These are phyloP conservation scores for Neoascochyta sp. DNA, from an alignment of 2,329 filamentous ascomycete genomes.

Conservation along the genomic window DNA sequence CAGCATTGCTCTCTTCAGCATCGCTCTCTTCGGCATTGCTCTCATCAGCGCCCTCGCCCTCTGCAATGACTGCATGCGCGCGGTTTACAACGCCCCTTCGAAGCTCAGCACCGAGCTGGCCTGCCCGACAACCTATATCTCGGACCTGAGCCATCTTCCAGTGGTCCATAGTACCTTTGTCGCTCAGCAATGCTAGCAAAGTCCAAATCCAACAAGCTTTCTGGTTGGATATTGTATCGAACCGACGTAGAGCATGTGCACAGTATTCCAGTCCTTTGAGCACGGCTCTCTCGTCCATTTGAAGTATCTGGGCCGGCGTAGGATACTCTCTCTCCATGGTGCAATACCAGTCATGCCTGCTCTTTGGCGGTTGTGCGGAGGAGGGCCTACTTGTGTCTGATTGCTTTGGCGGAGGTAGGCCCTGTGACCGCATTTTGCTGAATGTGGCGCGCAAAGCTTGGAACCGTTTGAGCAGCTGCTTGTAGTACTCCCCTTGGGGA, in stretches of 20 bases:
- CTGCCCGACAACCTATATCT: slow-evolving; percentile 74
- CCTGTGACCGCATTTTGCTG: slow-evolving; percentile 51
- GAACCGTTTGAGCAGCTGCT: slow-evolving; percentile 63
- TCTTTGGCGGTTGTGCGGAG: slow-evolving; percentile 25
- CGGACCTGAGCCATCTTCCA: slow-evolving; percentile 72
- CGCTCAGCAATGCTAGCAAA: slow-evolving; percentile 69
- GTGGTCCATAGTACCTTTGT: slow-evolving; percentile 69
- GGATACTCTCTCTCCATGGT: slow-evolving; percentile 38
- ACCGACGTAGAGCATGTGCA: slow-evolving; percentile 58
- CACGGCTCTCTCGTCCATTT: slow-evolving; percentile 61
- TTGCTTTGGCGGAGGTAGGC: too few species aligned
- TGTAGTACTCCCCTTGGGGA: slow-evolving; percentile 65
- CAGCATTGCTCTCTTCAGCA: slow-evolving; percentile 1
- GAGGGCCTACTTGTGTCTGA: too few species aligned
- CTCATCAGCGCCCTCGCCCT: too few species aligned
- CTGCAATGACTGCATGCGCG: too few species aligned
- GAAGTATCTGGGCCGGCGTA: slow-evolving; percentile 48
- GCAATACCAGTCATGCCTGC: slow-evolving; percentile 35
- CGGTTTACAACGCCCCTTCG: too few species aligned
- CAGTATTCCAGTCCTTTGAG: slow-evolving; percentile 63
- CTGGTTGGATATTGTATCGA: slow-evolving; percentile 58
- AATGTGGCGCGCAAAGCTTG: slow-evolving; percentile 60
- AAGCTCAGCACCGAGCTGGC: slow-evolving; percentile 51
- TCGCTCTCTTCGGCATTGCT: too few species aligned
- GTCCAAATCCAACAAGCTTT: slow-evolving; percentile 85